These are phyloP conservation scores for Schwanniomyces sp. DNA, from an alignment of 805 yeast species.

Conservation along the genomic window DNA sequence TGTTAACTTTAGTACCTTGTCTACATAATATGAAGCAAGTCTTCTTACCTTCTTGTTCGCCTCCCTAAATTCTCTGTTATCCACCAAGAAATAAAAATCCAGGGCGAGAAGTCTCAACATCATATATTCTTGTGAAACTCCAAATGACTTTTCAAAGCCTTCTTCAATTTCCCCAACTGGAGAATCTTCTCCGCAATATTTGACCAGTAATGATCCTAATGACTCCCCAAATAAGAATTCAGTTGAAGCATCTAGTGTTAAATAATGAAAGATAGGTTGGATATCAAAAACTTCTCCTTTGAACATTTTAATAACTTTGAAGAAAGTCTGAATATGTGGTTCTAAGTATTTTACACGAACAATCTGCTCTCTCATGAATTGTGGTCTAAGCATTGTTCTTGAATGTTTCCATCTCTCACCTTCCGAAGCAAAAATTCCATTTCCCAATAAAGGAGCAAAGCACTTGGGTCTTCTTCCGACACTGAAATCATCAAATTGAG, in stretches of 20 bases:
- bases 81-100: conserved; percentile 23
- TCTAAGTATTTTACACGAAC: conserved; percentile 35
- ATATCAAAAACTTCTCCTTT: conserved; percentile 28
- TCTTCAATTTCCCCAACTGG: conserved; percentile 31
- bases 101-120: conserved; percentile 36
- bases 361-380: conserved; percentile 37
- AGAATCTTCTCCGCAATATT: not conserved
- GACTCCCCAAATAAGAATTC: conserved; percentile 44
- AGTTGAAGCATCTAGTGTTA: conserved; percentile 41
- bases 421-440: conserved; percentile 39
- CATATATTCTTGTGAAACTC: conserved; percentile 30
- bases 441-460: conserved; percentile 33
- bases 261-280: conserved; percentile 30
- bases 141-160: conserved; percentile 35
- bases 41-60: conserved; percentile 27
- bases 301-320: conserved; percentile 19
- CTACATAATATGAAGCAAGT: conserved; percentile 43
- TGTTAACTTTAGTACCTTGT: conserved; percentile 30
- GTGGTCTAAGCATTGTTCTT: conserved; percentile 38
- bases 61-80: conserved; percentile 26
- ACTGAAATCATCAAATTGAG: conserved; percentile 37
- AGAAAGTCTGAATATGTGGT: conserved; percentile 27
- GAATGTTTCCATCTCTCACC: conserved; percentile 39
- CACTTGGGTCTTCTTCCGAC: conserved; percentile 31
- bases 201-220: conserved; percentile 19